Evolutionary conservation across 78 protist species (phyloP).

Genomic region (Dictyostelium citrinum): DNA sequence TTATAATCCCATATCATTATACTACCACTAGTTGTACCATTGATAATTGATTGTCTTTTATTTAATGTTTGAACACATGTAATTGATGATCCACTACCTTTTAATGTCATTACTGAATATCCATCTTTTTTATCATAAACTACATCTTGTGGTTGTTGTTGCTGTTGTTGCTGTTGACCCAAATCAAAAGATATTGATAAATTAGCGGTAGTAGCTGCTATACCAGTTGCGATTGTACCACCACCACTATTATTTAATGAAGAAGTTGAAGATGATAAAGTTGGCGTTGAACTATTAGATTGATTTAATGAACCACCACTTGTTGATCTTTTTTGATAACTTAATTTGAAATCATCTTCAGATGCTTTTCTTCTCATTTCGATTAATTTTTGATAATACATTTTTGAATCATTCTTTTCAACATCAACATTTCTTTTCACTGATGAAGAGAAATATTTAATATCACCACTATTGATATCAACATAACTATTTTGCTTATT

Average conservation of each 20-base stretch:
- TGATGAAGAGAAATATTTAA: conserved; percentile 60
- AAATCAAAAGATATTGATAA: background rate
- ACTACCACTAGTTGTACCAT: conserved; percentile 5
- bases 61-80: conserved; percentile 3
- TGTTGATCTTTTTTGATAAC: background rate
- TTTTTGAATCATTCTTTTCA: conserved; percentile 56
- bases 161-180: background rate
- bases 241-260: background rate
- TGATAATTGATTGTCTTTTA: background rate
- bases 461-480: conserved; percentile 7
- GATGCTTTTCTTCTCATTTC: conserved; percentile 29
- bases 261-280: background rate
- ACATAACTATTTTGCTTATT: background rate
- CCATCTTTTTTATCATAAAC: conserved; percentile 54
- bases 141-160: background rate
- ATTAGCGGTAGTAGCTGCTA: background rate
- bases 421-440: conserved; percentile 63
- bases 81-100: conserved; percentile 38
- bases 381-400: conserved; percentile 47
- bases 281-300: background rate
- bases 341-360: background rate
- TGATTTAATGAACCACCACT: background rate
- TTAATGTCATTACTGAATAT: conserved; percentile 40
- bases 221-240: background rate
- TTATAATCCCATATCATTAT: conserved; percentile 45